These are phyloP conservation scores for Colletotrichum euphorbiae DNA, from an alignment of 2,329 filamentous ascomycete genomes.

Conservation along the genomic window DNA sequence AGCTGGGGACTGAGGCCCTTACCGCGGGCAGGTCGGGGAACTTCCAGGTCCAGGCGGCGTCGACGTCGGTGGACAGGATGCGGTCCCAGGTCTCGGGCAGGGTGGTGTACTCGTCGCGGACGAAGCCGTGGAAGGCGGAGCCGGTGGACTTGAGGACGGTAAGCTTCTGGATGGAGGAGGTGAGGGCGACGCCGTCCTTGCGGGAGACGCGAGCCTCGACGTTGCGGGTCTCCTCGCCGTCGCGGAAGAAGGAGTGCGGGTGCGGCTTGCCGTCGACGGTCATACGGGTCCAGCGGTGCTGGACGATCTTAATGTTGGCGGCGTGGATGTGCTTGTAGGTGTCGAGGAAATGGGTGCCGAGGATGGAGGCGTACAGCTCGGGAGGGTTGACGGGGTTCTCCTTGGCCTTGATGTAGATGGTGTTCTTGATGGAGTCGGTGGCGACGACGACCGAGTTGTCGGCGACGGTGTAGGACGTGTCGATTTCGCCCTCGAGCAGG, in stretches of 20 bases:
- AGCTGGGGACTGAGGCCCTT: slow-evolving; percentile 70
- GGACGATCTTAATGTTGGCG: slow-evolving; percentile 83
- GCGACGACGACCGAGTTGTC: slow-evolving; percentile 97
- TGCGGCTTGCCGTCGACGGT: slow-evolving; percentile 87
- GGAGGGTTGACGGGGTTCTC: slow-evolving; percentile 92
- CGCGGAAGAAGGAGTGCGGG: slow-evolving; percentile 93
- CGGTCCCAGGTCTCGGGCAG: slow-evolving; percentile 93
- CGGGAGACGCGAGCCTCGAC: slow-evolving; percentile 79
- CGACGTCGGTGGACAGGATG: slow-evolving; percentile 93
- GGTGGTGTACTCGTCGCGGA: slow-evolving; percentile 93
- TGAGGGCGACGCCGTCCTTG: slow-evolving; percentile 77
- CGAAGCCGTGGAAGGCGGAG: slow-evolving; percentile 94
- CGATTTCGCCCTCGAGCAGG: slow-evolving; percentile 92
- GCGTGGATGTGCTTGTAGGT: slow-evolving; percentile 89
- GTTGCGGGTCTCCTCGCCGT: slow-evolving; percentile 87
- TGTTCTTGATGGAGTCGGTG: slow-evolving; percentile 99
- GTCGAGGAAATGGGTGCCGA: slow-evolving; percentile 89
- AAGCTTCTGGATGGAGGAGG: slow-evolving; percentile 82
- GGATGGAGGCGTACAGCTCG: slow-evolving; percentile 87
- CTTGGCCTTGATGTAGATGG: slow-evolving; percentile 93
- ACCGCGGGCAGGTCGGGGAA: slow-evolving; percentile 77
- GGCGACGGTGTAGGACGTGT: slow-evolving; percentile 87
- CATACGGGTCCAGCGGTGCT: slow-evolving; percentile 94
- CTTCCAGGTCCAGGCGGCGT: slow-evolving; percentile 88
- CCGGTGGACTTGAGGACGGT: slow-evolving; percentile 96